Conservation (phyloP, 1,139 yeast species). For the Yamadazyma dushanensis region DNA sequence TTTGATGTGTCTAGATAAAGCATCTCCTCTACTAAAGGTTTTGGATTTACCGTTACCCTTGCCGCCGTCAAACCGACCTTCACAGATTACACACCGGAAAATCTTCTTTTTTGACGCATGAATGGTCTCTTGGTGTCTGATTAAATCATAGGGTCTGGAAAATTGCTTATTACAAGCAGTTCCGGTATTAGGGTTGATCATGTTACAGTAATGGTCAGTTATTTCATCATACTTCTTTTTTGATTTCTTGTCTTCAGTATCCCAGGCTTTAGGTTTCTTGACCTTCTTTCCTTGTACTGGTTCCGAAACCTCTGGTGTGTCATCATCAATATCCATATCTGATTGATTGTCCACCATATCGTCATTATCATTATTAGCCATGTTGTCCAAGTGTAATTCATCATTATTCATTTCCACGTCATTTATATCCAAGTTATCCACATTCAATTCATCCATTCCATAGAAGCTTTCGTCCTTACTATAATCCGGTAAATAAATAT, state of each 20-base stretch:
- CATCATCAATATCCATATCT: slow-evolving; percentile 3
- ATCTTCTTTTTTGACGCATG: slow-evolving; percentile 51
- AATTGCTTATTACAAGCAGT: slow-evolving; percentile 46
- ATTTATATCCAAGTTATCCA: background rate
- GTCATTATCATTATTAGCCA: too few species aligned
- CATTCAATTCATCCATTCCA: slow-evolving; percentile 2
- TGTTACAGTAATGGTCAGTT: slow-evolving; percentile 46
- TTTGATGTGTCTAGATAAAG: slow-evolving; percentile 49
- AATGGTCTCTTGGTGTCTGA: slow-evolving; percentile 51
- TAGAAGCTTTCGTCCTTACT: slow-evolving; percentile 2
- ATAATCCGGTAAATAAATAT: slow-evolving; percentile 4
- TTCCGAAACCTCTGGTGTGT: too few species aligned
- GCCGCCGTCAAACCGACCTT: slow-evolving; percentile 49
- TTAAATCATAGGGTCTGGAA: slow-evolving; percentile 49
- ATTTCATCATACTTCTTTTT: slow-evolving; percentile 12
- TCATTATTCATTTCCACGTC: background rate
- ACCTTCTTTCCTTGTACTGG: too few species aligned
- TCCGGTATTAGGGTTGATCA: slow-evolving; percentile 58
- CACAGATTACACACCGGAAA: slow-evolving; percentile 50
- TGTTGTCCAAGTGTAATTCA: background rate
- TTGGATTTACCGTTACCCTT: slow-evolving; percentile 60
- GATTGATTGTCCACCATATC: too few species aligned
- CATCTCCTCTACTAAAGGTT: slow-evolving; percentile 52
- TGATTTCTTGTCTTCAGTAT: slow-evolving; percentile 4
- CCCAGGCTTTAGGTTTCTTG: background rate